Base-by-base conservation (phyloP, 2,329 filamentous ascomycete species). In the Cytospora paraplurivora region DNA sequence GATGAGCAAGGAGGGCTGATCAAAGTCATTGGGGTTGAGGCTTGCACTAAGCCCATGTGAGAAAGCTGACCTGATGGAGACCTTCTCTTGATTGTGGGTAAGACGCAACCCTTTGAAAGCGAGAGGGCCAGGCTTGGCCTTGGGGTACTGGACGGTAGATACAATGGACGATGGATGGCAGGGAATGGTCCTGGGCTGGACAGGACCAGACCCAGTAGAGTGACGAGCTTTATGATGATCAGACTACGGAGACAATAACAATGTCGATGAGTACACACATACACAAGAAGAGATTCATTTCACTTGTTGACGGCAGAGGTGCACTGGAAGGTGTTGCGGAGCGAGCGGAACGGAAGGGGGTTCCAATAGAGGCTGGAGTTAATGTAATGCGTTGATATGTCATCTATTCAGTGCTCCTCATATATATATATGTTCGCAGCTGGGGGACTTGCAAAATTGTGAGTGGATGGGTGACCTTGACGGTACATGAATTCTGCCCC, bases 211-310 rank as follows among this genome's bases (percentile, higher is more conserved):
- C 41, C 41, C 19, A 7, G 41, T 44, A 19, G 41, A 53, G n/a
- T 50, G 34, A 62, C 32, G 59, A 56, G 52, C 38, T 56, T 62
- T 53, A 62, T 51, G 59, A 62, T 56, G 59, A 51, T 56, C 53
- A 62, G 52, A 62, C 52, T 62, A 62, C 53, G n/a, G 41, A 44
- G 41, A 32, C 19, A 33, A 38, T n/a, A 56, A 56, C 41, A 62
- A 62, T 50, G 53, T 56, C 59, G 41, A 56, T 51, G 53, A 62
- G 59, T 62, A 62, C 59, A 62, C 41, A 38, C 33, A 44, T 32
- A 54, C 35, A 19, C 21, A 21, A 34, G 21, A 21, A 27, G 38
- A 47, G 17, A 34, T 19, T 41, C 17, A 35, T 44, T 41, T 10
- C 49, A 44, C 10, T 13, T 27, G 27, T 53, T 21, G 35, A 21